Percentiles rank a stretch among this genome's conserved stretches.
Conservation (phyloP, 352 stramenopile species). For the Phytopythium litorale region DNA sequence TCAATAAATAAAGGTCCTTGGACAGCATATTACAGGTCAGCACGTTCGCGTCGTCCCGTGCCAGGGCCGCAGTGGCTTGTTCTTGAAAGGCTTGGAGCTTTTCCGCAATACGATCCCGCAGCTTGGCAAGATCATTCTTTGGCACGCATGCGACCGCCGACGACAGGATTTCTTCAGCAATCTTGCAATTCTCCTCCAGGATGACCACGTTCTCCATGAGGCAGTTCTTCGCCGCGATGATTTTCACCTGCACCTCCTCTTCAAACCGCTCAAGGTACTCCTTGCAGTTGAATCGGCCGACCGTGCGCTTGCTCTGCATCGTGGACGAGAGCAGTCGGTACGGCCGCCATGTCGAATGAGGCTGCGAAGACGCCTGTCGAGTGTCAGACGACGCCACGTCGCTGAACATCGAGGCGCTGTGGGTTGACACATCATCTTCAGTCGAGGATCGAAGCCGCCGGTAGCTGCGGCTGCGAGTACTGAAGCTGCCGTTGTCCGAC, state of each 20-base stretch:
- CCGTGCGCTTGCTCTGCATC: conserved; percentile 54
- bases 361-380: conserved; percentile 1
- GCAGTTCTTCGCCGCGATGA: conserved; percentile 39
- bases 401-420: conserved; percentile 27
- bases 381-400: conserved; percentile 12
- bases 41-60: conserved; percentile 38
- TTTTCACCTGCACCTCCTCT: conserved; percentile 29
- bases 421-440: conserved; percentile 44
- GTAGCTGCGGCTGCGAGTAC: conserved; percentile 39
- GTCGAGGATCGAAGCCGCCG: conserved; percentile 52
- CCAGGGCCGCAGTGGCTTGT: conserved; percentile 19
- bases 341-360: conserved; percentile 43
- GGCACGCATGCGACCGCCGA: conserved; percentile 48
- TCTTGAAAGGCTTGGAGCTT: conserved; percentile 39
- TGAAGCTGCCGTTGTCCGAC: conserved; percentile 41
- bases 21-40: conserved; percentile 62
- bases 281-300: conserved; percentile 30
- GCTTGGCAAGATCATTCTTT: conserved; percentile 50
- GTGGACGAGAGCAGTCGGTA: conserved; percentile 79
- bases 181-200: conserved; percentile 64
- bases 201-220: conserved; percentile 61
- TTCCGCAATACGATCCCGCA: conserved; percentile 32
- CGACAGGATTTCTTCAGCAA: conserved; percentile 56
- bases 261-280: conserved; percentile 58
- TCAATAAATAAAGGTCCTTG: conserved; percentile 58